Base-by-base conservation (phyloP, 176 grass and related monocot genomes). In the Triticum aestivum region DNA sequence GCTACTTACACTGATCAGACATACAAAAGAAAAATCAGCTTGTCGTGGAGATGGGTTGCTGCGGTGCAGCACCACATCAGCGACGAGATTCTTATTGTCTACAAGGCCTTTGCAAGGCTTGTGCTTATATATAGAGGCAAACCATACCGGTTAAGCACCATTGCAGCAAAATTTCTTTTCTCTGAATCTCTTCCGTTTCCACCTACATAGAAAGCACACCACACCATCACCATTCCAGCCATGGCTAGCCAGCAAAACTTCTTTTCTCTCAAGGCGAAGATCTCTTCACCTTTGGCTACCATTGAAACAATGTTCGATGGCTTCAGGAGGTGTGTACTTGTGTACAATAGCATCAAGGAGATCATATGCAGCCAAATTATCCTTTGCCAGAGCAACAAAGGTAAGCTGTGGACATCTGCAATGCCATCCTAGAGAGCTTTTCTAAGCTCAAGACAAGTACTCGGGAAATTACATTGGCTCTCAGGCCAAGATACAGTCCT, bases 191-290 rank as follows among this genome's bases (percentile, higher is more conserved):
- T 70, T 86, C 75, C 44, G 30, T 81, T 17, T 33, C 65, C 85
- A 73, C 18, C 63, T 37, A 80, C 33, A 73, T 59, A 82, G 34
- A 59, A 86, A 47, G 15, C 39, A n/a, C 21, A 14, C 2, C 52
- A 65, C 3, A 52, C 49, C 49, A 54, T 54, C 77, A 32, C 82
- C 63, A 38, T 41, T 79, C 6, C 34, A 47, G 11, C 42, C 29
- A 90, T 93, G 91, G 91, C 79, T 79, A 86, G 33, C 86, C 92
- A 91, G 65, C 64, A 78, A 5, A 89, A 37, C 15, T 6, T 54
- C 15, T 54, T 54, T 54, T 54, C 51, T 54, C 5, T 91, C 7
- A 81, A 49, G 45, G 9, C 34, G 29, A 32, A 20, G 45, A 15
- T 84, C 12, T 78, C 58, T 15, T 77, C 77, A 38, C 69, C 80